These are phyloP conservation scores for Pseudotsuga menziesii DNA, from an alignment of 75 land plant genomes.

Conservation along the genomic window DNA sequence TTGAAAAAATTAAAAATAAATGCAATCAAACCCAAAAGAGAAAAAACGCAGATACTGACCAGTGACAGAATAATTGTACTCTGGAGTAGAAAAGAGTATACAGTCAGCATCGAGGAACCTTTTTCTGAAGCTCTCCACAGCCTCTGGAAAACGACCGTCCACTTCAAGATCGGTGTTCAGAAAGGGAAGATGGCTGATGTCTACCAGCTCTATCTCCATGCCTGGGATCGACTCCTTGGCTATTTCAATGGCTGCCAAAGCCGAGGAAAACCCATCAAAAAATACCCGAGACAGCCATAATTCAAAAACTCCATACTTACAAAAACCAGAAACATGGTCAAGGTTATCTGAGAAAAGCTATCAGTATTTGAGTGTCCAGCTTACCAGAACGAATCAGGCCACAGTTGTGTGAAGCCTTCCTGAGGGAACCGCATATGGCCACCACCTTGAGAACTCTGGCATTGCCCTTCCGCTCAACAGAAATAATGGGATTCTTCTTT, in stretches of 20 bases:
- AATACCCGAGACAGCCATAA: no score
- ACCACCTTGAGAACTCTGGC: conserved; percentile 27
- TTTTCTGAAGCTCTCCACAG: conserved; percentile 56
- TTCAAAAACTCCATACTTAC: no score
- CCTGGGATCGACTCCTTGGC: conserved; percentile 36
- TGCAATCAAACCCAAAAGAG: neutral
- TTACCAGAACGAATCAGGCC: conserved; percentile 71
- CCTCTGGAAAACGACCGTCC: conserved; percentile 39
- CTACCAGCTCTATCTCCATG: conserved; percentile 56
- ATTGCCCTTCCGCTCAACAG: no score
- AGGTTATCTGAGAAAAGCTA: no score
- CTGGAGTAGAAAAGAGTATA: conserved; percentile 66
- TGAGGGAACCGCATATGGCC: conserved; percentile 72
- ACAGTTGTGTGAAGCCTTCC: conserved; percentile 49
- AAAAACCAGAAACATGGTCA: no score
- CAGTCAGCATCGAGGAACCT: conserved; percentile 47
- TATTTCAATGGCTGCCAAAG: conserved; percentile 39
- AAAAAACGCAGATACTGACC: conserved; percentile 18
- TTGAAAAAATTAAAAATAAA: no score
- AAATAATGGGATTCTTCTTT: neutral
- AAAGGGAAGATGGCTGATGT: conserved; percentile 49
- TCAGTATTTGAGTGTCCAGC: no score
- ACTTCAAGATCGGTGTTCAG: conserved; percentile 72
- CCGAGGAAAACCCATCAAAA: no score
- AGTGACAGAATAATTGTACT: conserved; percentile 72